Percentiles rank a stretch among this genome's conserved stretches.
Evolutionary conservation across 148 eudicot species (phyloP).

Genomic region (Pouteria glomerata): DNA sequence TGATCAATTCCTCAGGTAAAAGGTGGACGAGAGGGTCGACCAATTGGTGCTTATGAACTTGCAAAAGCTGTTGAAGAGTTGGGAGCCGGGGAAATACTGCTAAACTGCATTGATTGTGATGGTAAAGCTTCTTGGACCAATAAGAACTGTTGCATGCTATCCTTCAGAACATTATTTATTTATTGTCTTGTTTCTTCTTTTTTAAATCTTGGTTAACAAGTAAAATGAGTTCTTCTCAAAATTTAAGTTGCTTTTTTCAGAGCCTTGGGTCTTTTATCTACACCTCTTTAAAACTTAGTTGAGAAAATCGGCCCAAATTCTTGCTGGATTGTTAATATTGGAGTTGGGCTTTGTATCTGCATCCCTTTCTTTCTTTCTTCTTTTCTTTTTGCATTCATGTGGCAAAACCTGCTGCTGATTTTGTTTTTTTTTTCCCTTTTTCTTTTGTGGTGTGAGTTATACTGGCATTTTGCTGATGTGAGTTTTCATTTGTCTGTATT

Average conservation of each 20-base stretch:
- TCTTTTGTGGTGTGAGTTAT: background rate
- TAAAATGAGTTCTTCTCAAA: no score
- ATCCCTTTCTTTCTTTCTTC: background rate
- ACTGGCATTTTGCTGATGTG: background rate
- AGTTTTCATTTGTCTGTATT: background rate
- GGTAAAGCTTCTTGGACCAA: conserved; percentile 40
- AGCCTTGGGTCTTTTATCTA: no score
- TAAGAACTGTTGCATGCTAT: background rate
- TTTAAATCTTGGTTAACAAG: background rate
- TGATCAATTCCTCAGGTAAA: conserved; percentile 46
- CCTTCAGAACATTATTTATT: background rate
- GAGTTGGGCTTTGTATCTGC: no score
- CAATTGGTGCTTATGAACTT: conserved; percentile 97
- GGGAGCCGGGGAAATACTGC: conserved; percentile 97
- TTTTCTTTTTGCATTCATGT: background rate
- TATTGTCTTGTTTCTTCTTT: background rate
- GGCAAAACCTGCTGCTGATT: no score
- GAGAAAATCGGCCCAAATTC: no score
- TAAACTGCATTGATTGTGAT: conserved; percentile 96
- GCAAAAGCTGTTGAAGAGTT: conserved; percentile 96
- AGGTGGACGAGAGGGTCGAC: conserved; percentile 97
- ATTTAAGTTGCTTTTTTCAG: no score
- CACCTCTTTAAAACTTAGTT: no score
- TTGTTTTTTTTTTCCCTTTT: background rate
- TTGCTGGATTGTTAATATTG: no score